Conservation (phyloP, 345 rosid genomes). For the Turritis glabra region DNA sequence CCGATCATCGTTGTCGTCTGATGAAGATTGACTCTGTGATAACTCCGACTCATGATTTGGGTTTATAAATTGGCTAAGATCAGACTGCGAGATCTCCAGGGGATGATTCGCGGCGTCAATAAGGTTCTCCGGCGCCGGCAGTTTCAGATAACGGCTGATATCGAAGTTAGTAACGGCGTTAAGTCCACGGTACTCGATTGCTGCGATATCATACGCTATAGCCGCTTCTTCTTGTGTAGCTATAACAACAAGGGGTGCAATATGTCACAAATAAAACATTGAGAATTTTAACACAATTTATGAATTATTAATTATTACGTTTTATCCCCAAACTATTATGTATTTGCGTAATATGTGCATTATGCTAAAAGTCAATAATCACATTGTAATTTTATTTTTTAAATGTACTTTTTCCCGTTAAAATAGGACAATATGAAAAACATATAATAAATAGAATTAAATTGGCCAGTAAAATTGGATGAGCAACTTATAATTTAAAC, state of each 20-base stretch:
- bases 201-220: conserved; percentile 87
- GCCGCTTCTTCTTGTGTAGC: conserved; percentile 99
- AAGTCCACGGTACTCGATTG: conserved; percentile 86
- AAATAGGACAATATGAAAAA: conserved; percentile 19
- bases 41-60: conserved; percentile 9
- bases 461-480: conserved; percentile 39
- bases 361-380: neutral
- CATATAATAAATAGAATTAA: conserved; percentile 29
- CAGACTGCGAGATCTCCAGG: conserved; percentile 9
- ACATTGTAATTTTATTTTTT: neutral
- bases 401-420: conserved; percentile 14
- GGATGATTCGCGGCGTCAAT: neutral
- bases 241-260: conserved; percentile 43
- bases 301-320: neutral
- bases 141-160: conserved; percentile 65
- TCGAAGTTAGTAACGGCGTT: conserved; percentile 96
- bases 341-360: neutral
- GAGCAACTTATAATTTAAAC: conserved; percentile 26
- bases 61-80: conserved; percentile 14
- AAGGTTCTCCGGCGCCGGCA: conserved; percentile 15
- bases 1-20: conserved; percentile 34
- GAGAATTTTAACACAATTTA: neutral
- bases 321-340: neutral
- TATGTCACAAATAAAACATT: conserved; percentile 1
- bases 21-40: conserved; percentile 34